Conservation (phyloP, 2,329 filamentous ascomycete species). For the Bimuria novae-zelandiae region DNA sequence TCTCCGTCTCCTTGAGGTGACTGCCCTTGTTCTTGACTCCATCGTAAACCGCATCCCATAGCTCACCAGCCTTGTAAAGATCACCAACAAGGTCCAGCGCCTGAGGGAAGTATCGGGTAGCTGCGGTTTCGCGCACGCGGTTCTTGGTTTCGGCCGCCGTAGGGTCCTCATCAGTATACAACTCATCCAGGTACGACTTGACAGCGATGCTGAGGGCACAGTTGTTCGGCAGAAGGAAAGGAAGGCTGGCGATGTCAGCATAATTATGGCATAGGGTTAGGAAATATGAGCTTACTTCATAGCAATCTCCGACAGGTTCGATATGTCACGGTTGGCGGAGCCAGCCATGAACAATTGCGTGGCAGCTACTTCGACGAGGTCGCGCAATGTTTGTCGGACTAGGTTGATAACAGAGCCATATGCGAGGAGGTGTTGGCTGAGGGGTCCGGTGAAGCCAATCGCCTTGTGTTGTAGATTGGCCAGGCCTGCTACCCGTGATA, state of each 20-base stretch:
- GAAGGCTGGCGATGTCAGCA: conserved; percentile 51
- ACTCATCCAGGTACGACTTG: conserved; percentile 77
- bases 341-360: conserved; percentile 80
- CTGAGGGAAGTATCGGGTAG: conserved; percentile 64
- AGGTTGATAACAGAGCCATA: conserved; percentile 84
- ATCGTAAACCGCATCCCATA: conserved; percentile 69
- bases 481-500: conserved; percentile 84
- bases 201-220: conserved; percentile 78
- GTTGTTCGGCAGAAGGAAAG: conserved; percentile 72
- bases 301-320: conserved; percentile 65
- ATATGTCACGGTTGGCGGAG: conserved; percentile 72
- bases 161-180: conserved; percentile 61
- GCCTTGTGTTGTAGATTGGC: conserved; percentile 79
- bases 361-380: conserved; percentile 81
- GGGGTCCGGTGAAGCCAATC: conserved; percentile 90
- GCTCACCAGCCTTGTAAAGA: conserved; percentile 62
- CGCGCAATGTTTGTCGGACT: conserved; percentile 77
- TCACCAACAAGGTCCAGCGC: conserved; percentile 62
- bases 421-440: conserved; percentile 85
- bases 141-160: conserved; percentile 55
- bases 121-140: conserved; percentile 57
- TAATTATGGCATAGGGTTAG: conserved; percentile 42
- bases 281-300: conserved; percentile 63
- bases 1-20: conserved; percentile 48
- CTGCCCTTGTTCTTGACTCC: conserved; percentile 61